Base-by-base conservation (phyloP, 2,329 filamentous ascomycete species). In the Huntiella abstrusa region DNA sequence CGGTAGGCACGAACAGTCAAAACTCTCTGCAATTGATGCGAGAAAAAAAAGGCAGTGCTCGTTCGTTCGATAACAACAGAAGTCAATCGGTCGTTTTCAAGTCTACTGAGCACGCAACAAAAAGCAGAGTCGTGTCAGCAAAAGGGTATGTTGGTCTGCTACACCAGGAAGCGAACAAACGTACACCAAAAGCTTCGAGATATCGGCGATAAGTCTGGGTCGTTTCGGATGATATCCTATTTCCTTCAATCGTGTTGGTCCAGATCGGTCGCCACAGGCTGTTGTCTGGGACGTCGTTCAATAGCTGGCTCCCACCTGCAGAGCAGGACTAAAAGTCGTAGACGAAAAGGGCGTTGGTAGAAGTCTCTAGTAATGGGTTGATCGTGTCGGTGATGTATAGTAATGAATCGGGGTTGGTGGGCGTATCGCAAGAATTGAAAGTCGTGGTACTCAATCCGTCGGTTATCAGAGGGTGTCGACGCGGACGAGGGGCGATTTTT, bases 61-160 rank as follows among this genome's bases (percentile, higher is more conserved):
- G 37, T 12, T 40, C 37, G 37, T 40, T 40, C 15, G 19, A 39
- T 13, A 37, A 42, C 48, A 44, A 49, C 41, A 22, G 35, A 49
- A 49, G 34, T 46, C 16, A 44, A 46, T 46, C 48, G 32, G 45
- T 41, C 42, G 42, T 34, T 28, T 28, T 49, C 43, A 49, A 49
- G 33, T 44, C 46, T 42, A 43, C 39, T 45, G 37, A 32, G 33
- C 19, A 38, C 35, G 37, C 35, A 41, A 35, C 17, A 50, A 41
- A 47, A 41, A 40, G 17, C 32, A 22, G n/a, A 41, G 42, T 41
- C 48, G 48, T 47, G 48, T 50, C 45, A 50, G 45, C 22, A 47
- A 43, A 43, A 47, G 38, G 33, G 43, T 46, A 38, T 32, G 41
- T 46, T 32, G 38, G 42, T 35, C 19, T 50, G 48, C 35, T 43